phyloP scores from a whole-genome alignment of 306 rosid species.

The Vicia faba region DNA sequence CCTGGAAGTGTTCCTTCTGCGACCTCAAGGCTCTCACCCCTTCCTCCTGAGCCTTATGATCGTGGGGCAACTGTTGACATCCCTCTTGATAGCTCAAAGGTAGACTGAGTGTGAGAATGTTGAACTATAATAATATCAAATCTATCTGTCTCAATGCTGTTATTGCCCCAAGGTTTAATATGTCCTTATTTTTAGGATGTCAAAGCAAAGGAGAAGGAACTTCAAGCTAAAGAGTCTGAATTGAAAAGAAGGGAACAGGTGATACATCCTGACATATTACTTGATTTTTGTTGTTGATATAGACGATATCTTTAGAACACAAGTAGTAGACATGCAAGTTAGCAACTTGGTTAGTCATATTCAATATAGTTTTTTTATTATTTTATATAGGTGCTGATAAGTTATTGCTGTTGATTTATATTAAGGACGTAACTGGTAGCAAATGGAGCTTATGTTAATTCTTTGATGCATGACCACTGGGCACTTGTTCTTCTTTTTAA shows the following conservation, averaged over 20 bases:
- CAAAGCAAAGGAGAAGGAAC: constrained; percentile 83
- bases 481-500: background rate
- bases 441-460: constrained; percentile 18
- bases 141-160: constrained; percentile 27
- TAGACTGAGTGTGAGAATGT: constrained; percentile 40
- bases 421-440: constrained; percentile 21
- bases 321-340: constrained; percentile 12
- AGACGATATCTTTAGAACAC: background rate
- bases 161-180: constrained; percentile 27
- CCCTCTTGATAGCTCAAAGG: constrained; percentile 66
- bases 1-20: constrained; percentile 64
- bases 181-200: constrained; percentile 51
- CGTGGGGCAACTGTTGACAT: constrained; percentile 76
- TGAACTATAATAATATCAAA: constrained; percentile 20
- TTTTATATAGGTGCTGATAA: constrained; percentile 5
- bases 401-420: constrained; percentile 15
- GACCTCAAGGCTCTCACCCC: constrained; percentile 70
- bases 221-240: constrained; percentile 84
- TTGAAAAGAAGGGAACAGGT: constrained; percentile 90
- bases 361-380: background rate
- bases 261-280: constrained; percentile 35
- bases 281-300: background rate
- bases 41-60: constrained; percentile 80
- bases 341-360: constrained; percentile 18
- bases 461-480: background rate